These are phyloP conservation scores for Cryptococcus sp. DNA, from an alignment of 1,284 basidiomycete species.

Conservation along the genomic window DNA sequence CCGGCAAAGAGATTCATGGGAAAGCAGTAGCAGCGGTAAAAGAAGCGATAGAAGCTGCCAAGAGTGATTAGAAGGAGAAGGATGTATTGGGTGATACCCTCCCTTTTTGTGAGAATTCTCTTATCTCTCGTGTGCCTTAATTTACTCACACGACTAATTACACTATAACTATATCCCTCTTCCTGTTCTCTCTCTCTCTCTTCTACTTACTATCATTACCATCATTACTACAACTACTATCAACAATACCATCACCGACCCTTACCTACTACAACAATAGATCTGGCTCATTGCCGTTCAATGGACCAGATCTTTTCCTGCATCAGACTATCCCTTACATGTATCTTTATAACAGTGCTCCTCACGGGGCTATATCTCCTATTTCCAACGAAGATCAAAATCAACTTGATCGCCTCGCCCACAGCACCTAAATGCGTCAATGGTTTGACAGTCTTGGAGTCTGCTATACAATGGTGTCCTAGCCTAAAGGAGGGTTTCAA, in stretches of 20 bases:
- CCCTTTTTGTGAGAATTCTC: not conserved
- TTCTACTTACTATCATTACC: no score
- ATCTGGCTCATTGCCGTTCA: not conserved
- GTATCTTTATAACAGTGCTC: not conserved
- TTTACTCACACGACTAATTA: no score
- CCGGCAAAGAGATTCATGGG: conserved; percentile 62
- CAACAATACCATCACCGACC: no score
- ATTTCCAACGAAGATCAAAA: not conserved
- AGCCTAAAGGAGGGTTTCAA: conserved; percentile 31
- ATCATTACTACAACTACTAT: no score
- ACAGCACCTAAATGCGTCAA: conserved; percentile 1
- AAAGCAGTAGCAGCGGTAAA: conserved; percentile 71
- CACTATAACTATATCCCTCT: not conserved
- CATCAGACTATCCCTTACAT: not conserved
- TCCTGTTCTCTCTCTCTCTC: not conserved
- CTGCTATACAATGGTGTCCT: conserved; percentile 17
- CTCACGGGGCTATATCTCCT: not conserved
- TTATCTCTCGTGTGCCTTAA: not conserved
- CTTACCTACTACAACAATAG: no score
- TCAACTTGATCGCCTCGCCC: conserved; percentile 7
- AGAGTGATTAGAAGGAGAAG: not conserved
- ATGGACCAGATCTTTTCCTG: not conserved
- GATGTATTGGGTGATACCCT: not conserved
- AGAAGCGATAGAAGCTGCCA: conserved; percentile 56
- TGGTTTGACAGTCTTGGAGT: conserved; percentile 9